Base-by-base conservation (phyloP, 495 filamentous ascomycete species). In the Aspergillus egyptiacus region DNA sequence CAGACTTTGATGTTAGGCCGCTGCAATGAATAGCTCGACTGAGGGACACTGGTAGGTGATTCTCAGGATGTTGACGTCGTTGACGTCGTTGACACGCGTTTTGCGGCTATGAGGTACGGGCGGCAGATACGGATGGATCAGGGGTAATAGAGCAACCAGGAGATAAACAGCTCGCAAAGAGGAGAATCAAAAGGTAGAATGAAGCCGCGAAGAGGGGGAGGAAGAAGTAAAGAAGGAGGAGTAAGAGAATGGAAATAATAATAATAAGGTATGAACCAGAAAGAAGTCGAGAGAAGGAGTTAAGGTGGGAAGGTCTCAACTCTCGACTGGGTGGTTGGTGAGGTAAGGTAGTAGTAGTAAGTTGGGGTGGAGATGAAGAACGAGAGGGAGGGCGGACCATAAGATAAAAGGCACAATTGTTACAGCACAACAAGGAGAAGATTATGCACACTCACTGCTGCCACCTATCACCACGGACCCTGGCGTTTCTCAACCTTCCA, bases 41-140 rank as follows among this genome's bases (percentile, higher is more conserved):
- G 14, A 31, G 28, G 44, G 42, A 47, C 33, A 44, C 50, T 39
- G 46, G 45, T 35, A 17, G 40, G 32, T 44, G 30, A 15, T 32
- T 37, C 14, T 38, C 45, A 38, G 34, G 23, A 48, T 31, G 44
- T 52, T 50, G 54, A 57, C 48, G 53, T 56, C 50, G 54, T 43
- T 30, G 47, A 54, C 57, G 54, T 56, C 50, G 54, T 43, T 30
- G 47, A 54, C 57, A 56, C 54, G 54, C 54, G 58, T 54, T 34
- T 39, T 44, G 36, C 40, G 38, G 51, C 39, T 43, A 50, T 42
- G 50, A 59, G 53, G 56, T 44, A 51, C 39, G 15, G 44, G 48
- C 39, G n/a, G 39, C 48, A 51, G 32, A 27, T 20, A 2, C 28
- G 28, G 31, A 34, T 20, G 37, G 47, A 22, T 44, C 39, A 51